Evolutionary conservation across 2,329 filamentous ascomycete species (phyloP), one percentile per base, ranked within the genome.

Genomic region (Colletotrichum sp.): DNA sequence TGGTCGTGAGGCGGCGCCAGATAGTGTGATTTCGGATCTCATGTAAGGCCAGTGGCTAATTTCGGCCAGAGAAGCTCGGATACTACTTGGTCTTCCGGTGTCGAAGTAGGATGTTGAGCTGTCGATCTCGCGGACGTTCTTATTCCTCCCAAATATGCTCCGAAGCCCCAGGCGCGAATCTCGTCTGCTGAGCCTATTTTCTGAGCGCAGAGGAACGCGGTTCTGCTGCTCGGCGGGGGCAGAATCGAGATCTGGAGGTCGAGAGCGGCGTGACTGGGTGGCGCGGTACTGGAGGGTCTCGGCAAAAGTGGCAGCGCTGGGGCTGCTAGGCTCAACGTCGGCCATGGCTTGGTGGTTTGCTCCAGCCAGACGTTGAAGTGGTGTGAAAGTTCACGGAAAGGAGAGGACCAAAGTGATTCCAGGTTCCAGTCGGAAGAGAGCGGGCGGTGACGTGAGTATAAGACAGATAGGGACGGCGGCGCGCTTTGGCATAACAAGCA

Each of bases 151-250:
- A 78, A 92, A 92, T 10, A 92, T 84, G 77, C 83, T 88, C 69
- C 88, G 85, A 65, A 92, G 80, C 5, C 88, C 89, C 67, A 91
- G 79, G 74, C 85, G 88, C 18, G 90, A 91, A 75, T 91, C 90
- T 77, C 90, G 84, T 80, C 84, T 87, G 71, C 80, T 81, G 28
- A 86, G 79, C 78, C 86, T 89, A 63, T 86, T 85, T 6, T 76
- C 74, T 9, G 82, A 78, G 48, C 88, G 87, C 72, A 90, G 77
- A 15, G 88, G 86, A 7, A 88, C 79, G 32, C 86, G 84, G 63
- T 83, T 84, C 77, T 84, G 84, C 77, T 84, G 81, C 71, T 78
- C 81, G 32, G 36, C 26, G 36, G 76, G 74, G 28, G 79, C 75
- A 26, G 81, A 71, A 12, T 81, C 79, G 36, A 86, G 80, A 77